Conservation (phyloP, 2,329 filamentous ascomycete species). For the Alternaria gaisen region DNA sequence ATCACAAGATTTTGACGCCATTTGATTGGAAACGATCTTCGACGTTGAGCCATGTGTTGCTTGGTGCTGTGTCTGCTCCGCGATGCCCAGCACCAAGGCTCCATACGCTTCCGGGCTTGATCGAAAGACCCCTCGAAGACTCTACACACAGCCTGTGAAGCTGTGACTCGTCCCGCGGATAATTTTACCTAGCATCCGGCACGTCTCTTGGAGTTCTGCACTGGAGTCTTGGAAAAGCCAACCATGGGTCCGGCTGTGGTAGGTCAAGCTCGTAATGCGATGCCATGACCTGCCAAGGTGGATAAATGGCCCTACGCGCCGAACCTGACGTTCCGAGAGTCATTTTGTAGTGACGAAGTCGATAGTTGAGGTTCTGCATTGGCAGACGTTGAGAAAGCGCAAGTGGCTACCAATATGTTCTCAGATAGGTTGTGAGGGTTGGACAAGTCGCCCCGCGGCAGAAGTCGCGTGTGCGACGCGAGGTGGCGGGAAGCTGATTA, state of each 20-base stretch:
- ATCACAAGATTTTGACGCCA: neutral
- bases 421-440: neutral
- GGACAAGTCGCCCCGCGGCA: neutral
- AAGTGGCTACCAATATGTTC: neutral
- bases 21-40: neutral
- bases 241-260: conserved; percentile 7
- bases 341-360: neutral
- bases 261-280: conserved; percentile 13
- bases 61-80: neutral
- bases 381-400: neutral
- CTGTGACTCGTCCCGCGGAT: conserved; percentile 26
- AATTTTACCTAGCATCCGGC: conserved; percentile 18
- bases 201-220: conserved; percentile 1
- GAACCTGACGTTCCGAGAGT: conserved; percentile 1
- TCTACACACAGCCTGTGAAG: neutral
- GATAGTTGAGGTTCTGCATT: neutral
- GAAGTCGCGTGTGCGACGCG: neutral
- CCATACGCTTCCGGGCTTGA: conserved; percentile 1
- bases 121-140: neutral
- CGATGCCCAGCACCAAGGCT: conserved; percentile 10
- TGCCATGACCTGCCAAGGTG: conserved; percentile 27
- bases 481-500: neutral
- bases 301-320: conserved; percentile 27
- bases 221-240: neutral
- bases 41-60: neutral